phyloP scores from a whole-genome alignment of 1,284 basidiomycete genomes.

The Ustilago crameri region DNA sequence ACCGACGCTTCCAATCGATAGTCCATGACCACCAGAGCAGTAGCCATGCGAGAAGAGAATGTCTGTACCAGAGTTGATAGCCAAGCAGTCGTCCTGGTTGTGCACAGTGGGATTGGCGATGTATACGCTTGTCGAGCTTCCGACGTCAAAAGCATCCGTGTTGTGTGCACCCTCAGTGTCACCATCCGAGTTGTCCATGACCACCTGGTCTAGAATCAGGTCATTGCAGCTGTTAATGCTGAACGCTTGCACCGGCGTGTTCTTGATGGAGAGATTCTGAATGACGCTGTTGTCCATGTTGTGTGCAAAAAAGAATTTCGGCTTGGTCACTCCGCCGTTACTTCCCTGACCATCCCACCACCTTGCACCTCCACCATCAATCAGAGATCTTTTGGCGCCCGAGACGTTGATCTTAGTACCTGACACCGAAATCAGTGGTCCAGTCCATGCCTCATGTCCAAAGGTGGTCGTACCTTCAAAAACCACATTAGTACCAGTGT shows the following conservation, averaged over 20 bases:
- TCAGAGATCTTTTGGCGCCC: constrained; percentile 8
- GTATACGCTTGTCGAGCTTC: constrained; percentile 18
- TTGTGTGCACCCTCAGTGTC: constrained; percentile 25
- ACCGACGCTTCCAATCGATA: constrained; percentile 46
- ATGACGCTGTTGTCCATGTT: constrained; percentile 23
- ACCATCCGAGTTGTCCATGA: constrained; percentile 26
- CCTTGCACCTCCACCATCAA: constrained; percentile 21
- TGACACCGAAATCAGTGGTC: constrained; percentile 31
- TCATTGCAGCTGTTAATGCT: constrained; percentile 26
- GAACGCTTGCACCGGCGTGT: constrained; percentile 44
- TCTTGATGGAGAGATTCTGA: constrained; percentile 20
- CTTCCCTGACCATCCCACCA: constrained; percentile 41
- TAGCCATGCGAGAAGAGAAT: constrained; percentile 19
- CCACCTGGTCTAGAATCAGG: constrained; percentile 18
- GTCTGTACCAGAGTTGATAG: constrained; percentile 38
- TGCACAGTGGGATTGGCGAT: constrained; percentile 24
- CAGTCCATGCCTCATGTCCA: constrained; percentile 31
- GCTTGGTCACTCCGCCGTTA: constrained; percentile 40
- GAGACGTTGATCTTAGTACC: constrained; percentile 16
- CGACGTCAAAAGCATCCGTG: constrained; percentile 47
- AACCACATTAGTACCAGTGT: constrained; percentile 16
- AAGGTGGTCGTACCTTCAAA: constrained; percentile 42
- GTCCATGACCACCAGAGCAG: constrained; percentile 40
- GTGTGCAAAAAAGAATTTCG: constrained; percentile 33
- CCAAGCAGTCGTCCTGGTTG: constrained; percentile 45